Percentiles rank a stretch among this genome's conserved stretches.
Conservation (phyloP, 805 yeast species). For the Isabelozyma pseudorhagii region DNA sequence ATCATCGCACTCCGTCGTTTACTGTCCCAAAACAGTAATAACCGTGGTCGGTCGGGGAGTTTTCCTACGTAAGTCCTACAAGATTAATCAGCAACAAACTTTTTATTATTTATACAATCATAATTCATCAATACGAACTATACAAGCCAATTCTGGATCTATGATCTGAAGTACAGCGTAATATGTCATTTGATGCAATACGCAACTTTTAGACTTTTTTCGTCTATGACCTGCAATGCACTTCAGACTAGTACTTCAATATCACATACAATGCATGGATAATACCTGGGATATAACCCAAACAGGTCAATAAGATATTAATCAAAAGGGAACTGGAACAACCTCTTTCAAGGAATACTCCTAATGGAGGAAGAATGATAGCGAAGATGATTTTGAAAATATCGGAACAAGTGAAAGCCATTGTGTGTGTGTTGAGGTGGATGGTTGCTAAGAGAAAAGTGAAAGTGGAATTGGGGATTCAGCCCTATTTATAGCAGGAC, state of each 20-base stretch:
- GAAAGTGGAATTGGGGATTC: not conserved
- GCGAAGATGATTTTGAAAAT: slow-evolving; percentile 52
- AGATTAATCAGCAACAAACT: not conserved
- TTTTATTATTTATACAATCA: not conserved
- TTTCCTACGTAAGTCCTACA: not conserved
- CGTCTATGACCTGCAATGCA: not conserved
- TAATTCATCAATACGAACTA: not conserved
- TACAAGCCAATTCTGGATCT: too few species aligned
- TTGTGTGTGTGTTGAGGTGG: slow-evolving; percentile 12
- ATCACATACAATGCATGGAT: slow-evolving; percentile 63
- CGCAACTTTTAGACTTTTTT: too few species aligned
- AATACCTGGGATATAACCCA: slow-evolving; percentile 77
- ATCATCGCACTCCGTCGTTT: too few species aligned
- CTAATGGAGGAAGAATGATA: slow-evolving; percentile 56
- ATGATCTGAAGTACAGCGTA: too few species aligned
- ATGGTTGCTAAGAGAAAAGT: not conserved
- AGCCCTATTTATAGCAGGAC: not conserved
- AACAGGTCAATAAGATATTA: slow-evolving; percentile 62
- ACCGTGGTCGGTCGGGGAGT: not conserved
- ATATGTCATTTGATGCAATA: too few species aligned
- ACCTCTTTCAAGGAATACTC: slow-evolving; percentile 60
- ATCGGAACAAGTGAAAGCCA: slow-evolving; percentile 54
- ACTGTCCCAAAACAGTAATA: not conserved
- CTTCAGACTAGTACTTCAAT: slow-evolving; percentile 18
- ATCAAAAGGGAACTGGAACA: slow-evolving; percentile 44